A percentile compares a stretch with the other conserved stretches of the same genome.
These are phyloP conservation scores for Apiospora sp. DNA, from an alignment of 2,329 filamentous ascomycete species.

Conservation along the genomic window DNA sequence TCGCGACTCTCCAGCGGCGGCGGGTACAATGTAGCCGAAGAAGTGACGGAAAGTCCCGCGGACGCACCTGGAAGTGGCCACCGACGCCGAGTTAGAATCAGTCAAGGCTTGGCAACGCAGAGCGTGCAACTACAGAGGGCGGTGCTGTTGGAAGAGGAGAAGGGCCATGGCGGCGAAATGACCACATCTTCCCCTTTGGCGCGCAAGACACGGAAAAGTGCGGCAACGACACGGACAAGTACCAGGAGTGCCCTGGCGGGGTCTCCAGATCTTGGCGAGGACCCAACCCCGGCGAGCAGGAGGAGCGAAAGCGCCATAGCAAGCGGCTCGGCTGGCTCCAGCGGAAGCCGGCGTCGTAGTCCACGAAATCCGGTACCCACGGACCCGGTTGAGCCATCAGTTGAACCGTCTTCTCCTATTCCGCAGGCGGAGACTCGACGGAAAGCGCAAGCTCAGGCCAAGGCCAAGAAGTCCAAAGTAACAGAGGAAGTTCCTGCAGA, in stretches of 20 bases:
- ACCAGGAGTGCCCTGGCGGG: constrained; percentile 31
- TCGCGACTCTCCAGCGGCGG: constrained; percentile 33
- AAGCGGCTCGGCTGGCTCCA: constrained; percentile 36
- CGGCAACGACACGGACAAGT: constrained; percentile 37
- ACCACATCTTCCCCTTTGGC: constrained; percentile 54
- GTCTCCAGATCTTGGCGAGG: constrained; percentile 30
- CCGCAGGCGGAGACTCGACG: constrained; percentile 27
- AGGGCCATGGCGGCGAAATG: constrained; percentile 38
- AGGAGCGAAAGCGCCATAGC: constrained; percentile 33
- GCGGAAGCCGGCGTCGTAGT: constrained; percentile 33
- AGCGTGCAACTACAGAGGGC: constrained; percentile 54
- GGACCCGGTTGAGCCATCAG: constrained; percentile 27
- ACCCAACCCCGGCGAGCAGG: constrained; percentile 35
- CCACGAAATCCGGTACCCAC: constrained; percentile 31
- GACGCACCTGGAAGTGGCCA: constrained; percentile 64
- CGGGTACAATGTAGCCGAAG: constrained; percentile 43
- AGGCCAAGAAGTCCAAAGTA: constrained; percentile 17
- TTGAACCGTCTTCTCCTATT: constrained; percentile 40
- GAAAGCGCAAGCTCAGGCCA: constrained; percentile 26
- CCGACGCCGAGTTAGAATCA: constrained; percentile 49
- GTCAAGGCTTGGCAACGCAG: constrained; percentile 46
- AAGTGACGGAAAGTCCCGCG: constrained; percentile 61
- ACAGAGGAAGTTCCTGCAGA: constrained; percentile 37
- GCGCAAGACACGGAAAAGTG: constrained; percentile 50
- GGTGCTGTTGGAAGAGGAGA: constrained; percentile 45